These are phyloP conservation scores for Chaetomiaceae sp. DNA, from an alignment of 2,329 filamentous ascomycete species.

Conservation along the genomic window DNA sequence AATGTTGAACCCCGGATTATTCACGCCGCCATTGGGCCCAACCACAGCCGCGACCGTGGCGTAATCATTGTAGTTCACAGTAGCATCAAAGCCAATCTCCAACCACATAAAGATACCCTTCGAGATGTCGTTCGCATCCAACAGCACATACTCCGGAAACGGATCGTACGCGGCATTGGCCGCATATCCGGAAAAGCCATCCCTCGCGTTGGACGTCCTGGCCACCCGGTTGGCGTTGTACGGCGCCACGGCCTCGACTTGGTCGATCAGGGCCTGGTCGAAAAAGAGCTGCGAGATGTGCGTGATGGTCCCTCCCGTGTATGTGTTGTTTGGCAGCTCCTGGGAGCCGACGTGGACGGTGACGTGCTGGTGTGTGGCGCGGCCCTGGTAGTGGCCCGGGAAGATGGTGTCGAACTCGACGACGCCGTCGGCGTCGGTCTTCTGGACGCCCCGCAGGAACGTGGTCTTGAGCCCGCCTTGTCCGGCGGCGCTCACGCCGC, in stretches of 20 bases:
- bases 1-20: not conserved
- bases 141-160: not conserved
- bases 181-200: not conserved
- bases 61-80: not conserved
- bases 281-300: conserved; percentile 3
- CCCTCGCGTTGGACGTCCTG: not conserved
- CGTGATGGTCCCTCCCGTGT: not conserved
- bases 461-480: conserved; percentile 32
- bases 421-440: conserved; percentile 1
- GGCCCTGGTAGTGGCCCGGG: conserved; percentile 8
- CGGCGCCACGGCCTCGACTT: not conserved
- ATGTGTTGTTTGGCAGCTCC: not conserved
- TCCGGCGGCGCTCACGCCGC: conserved; percentile 30
- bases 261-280: not conserved
- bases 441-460: not conserved
- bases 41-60: not conserved
- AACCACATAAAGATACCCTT: conserved; percentile 4
- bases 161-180: not conserved
- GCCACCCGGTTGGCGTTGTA: not conserved
- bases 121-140: not conserved
- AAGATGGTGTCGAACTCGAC: conserved; percentile 3
- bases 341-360: not conserved
- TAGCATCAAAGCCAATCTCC: not conserved
- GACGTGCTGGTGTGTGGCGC: conserved; percentile 1
- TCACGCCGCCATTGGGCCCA: not conserved